Base-by-base conservation (phyloP, 805 yeast species). In the Candida dendrica region DNA sequence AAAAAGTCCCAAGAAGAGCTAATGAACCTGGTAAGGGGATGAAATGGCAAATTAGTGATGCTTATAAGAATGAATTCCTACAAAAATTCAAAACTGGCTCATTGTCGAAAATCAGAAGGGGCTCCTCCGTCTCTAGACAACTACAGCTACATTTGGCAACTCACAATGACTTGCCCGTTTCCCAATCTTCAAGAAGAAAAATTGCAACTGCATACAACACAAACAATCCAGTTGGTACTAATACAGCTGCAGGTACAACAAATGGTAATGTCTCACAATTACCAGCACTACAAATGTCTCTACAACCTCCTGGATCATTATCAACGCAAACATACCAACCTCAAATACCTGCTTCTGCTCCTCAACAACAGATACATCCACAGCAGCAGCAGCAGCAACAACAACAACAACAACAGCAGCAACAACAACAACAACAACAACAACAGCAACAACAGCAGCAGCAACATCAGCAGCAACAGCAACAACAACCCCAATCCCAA, bases 21-120 rank as follows among this genome's bases (percentile, higher is more conserved):
- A 84, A 88, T 61, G 98, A 93, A 65, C 97, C 98, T 0, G 98
- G 99, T 15, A 93, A 93, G 63, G 98, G 98, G 49, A 91, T 93
- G 95, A 93, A 93, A 65, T 93, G 99, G 99, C 95, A 89, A 65
- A 90, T 93, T 45, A 79, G 89, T 48, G 93, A 87, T 34, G 68
- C 80, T 38, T 91, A 84, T 60, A 81, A 84, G 54, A 81, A 80
- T 36, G 98, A 93, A 49, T 90, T 90, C 55, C 64, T 90, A 59
- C 76, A 74, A 51, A 86, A 89, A 66, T 80, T 90, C 65, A 77
- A 77, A 45, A 80, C 75, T 46, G 96, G 96, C 14, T 75, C 83
- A 33, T 64, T 84, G 38, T 77, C 80, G 51, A 85, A 84, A 54
- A 73, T 81, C 16, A 78, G 87, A 65, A 68, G 95, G 52, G 95